phyloP scores from a whole-genome alignment of 169 alveolate species.

The Cystoisospora suis region DNA sequence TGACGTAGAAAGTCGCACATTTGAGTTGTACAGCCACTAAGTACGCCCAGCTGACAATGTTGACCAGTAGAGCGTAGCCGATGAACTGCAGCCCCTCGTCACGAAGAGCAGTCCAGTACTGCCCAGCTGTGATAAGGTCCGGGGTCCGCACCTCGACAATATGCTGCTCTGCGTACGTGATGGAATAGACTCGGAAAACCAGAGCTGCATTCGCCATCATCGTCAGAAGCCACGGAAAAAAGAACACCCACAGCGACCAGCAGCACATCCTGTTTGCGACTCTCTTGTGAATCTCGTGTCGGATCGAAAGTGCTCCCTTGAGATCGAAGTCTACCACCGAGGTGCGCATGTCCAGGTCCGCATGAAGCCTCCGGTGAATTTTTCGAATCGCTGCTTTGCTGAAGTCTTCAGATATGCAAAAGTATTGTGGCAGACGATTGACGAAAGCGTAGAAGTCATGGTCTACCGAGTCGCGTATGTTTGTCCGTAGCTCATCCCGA shows the following conservation, averaged over 20 bases:
- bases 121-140: neutral
- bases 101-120: neutral
- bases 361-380: constrained; percentile 34
- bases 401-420: constrained; percentile 4
- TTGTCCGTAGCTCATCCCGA: constrained; percentile 27
- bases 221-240: constrained; percentile 39
- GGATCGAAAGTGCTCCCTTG: constrained; percentile 14
- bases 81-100: constrained; percentile 22
- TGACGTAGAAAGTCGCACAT: neutral
- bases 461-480: constrained; percentile 32
- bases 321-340: neutral
- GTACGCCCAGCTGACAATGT: neutral
- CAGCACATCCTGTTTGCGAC: neutral
- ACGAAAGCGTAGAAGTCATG: constrained; percentile 36
- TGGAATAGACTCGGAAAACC: neutral
- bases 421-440: neutral
- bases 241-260: neutral
- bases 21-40: neutral
- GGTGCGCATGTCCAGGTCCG: neutral
- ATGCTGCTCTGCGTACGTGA: neutral
- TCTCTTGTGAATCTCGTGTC: neutral
- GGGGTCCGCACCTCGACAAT: neutral
- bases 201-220: neutral
- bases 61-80: neutral
- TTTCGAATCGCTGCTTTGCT: neutral